These are phyloP conservation scores for Aspergillus sp. DNA, from an alignment of 2,329 filamentous ascomycete genomes.

Conservation along the genomic window DNA sequence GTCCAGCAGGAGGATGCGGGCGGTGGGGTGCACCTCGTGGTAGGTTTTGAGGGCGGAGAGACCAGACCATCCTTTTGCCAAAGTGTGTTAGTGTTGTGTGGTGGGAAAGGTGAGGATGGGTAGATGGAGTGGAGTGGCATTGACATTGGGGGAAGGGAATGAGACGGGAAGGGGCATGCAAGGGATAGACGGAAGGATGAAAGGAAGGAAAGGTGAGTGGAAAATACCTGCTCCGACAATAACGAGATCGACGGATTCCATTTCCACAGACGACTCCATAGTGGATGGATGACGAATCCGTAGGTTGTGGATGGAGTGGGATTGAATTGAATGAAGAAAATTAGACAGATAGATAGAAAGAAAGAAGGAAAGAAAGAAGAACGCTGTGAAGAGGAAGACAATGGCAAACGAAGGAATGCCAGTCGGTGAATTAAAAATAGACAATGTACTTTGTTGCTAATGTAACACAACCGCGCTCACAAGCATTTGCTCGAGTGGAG, in stretches of 20 bases:
- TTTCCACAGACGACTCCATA: conserved; percentile 9
- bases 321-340: too few species aligned
- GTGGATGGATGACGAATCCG: too few species aligned
- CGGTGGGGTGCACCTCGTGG: conserved; percentile 59
- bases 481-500: too few species aligned
- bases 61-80: conserved; percentile 53
- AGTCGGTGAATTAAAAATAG: too few species aligned
- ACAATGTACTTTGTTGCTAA: too few species aligned
- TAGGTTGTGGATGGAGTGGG: too few species aligned
- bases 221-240: conserved; percentile 31
- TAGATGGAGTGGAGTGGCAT: not conserved
- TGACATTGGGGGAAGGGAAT: not conserved
- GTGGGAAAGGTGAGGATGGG: not conserved
- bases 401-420: too few species aligned
- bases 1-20: conserved; percentile 61
- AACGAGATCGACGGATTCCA: conserved; percentile 32
- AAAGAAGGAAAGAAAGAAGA: too few species aligned
- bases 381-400: too few species aligned
- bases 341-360: too few species aligned
- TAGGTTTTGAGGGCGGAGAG: conserved; percentile 64
- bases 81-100: not conserved
- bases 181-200: not conserved
- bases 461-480: too few species aligned
- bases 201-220: not conserved
- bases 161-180: not conserved